Evolutionary conservation across 169 alveolate genomes (phyloP), one percentile per base, ranked within the genome.

Genomic region (Theileria sp.): DNA sequence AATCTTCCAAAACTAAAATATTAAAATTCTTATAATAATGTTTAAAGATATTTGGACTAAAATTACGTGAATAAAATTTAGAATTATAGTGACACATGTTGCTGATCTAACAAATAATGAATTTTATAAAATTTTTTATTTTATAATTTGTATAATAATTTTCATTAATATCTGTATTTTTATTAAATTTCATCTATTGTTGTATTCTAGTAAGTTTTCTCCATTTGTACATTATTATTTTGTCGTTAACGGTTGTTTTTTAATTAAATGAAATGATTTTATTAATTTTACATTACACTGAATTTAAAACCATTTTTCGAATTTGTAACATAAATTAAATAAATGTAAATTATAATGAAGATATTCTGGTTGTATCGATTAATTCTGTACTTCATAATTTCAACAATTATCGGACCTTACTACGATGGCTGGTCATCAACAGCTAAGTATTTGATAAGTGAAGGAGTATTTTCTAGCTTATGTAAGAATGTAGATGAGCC

Each of bases 401-500:
- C 73, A 23, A 23, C 51, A 23, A 34, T 58, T 15, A 32, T 83
- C 51, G 49, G 87, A 34, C 64, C 89, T 12, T 83, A 34, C 66
- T 83, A 83, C 67, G 89, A 83, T 51, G 80, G 85, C n/a, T 83
- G 89, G 89, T 74, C 85, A 17, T 21, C 89, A 6, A 83, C 89
- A 44, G 66, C 82, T 23, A 44, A 65, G 28, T 38, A 65, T 60
- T 36, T 83, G 60, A 75, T 83, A n/a, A 67, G 86, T 25, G 66
- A 74, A 49, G 86, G 86, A 8, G 89, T 83, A 0, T 83, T 66
- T 51, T 54, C 54, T 44, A 66, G 54, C 50, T 38, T 21, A 12
- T 83, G 89, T 56, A 6, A 65, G n/a, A n/a, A 30, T 6, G 28
- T 0, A 13, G 85, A 21, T 65, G 38, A 23, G 21, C 13, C 58